Conservation (phyloP, 176 grass and related monocot genomes). For the Areca catechu region DNA sequence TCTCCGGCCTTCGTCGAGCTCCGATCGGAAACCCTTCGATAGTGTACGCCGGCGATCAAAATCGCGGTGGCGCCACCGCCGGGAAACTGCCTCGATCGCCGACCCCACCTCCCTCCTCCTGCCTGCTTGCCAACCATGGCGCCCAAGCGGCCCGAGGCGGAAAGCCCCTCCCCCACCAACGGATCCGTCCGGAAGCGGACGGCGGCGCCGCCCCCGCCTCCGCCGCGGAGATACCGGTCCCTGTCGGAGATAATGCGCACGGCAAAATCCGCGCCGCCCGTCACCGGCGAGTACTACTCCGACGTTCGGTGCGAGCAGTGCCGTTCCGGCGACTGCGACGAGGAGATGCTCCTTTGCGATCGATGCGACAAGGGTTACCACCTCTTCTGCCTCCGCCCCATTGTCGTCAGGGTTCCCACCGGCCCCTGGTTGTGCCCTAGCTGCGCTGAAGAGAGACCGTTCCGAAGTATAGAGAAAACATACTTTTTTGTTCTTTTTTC, state of each 20-base stretch:
- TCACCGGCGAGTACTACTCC: slow-evolving; percentile 23
- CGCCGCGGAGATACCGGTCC: slow-evolving; percentile 43
- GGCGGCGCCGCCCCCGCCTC: slow-evolving; percentile 50
- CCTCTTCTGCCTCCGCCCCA: slow-evolving; percentile 79
- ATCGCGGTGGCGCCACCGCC: too few species aligned
- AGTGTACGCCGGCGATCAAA: too few species aligned
- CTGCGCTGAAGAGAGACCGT: slow-evolving; percentile 32
- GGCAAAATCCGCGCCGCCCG: slow-evolving; percentile 18
- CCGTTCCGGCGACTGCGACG: slow-evolving; percentile 62
- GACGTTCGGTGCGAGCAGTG: slow-evolving; percentile 51
- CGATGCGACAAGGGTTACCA: slow-evolving; percentile 64
- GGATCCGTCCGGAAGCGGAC: slow-evolving; percentile 46
- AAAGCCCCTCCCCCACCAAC: background rate
- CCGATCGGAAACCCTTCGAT: too few species aligned
- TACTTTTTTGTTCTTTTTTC: too few species aligned
- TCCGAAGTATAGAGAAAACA: slow-evolving; percentile 27
- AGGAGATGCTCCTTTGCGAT: slow-evolving; percentile 81
- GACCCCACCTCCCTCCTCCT: too few species aligned
- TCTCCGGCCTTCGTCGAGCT: too few species aligned
- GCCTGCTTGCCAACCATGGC: too few species aligned
- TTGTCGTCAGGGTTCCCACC: slow-evolving; percentile 58
- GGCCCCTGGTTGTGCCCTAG: slow-evolving; percentile 65
- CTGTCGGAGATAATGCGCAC: slow-evolving; percentile 61
- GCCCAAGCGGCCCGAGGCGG: background rate
- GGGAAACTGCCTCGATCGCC: too few species aligned